Evolutionary conservation across 805 yeast genomes (phyloP).

Genomic region (Tetrapisispora namnaoensis): DNA sequence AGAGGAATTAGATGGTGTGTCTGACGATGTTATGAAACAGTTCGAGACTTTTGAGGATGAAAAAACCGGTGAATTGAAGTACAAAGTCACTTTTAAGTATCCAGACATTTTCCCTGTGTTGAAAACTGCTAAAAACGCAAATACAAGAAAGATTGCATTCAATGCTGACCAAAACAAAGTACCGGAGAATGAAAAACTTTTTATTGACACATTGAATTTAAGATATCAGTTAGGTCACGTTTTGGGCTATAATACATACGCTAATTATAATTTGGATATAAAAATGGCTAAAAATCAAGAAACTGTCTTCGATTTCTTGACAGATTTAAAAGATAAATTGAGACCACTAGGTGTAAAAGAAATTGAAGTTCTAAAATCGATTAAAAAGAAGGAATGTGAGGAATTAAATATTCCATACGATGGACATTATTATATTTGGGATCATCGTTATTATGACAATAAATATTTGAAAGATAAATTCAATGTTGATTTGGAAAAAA

Average conservation of each 20-base stretch:
- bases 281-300: conserved; percentile 69
- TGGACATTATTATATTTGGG: conserved; percentile 56
- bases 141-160: conserved; percentile 58
- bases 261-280: conserved; percentile 63
- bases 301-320: conserved; percentile 50
- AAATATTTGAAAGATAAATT: conserved; percentile 56
- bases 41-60: conserved; percentile 37
- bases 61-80: conserved; percentile 34
- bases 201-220: conserved; percentile 48
- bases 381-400: conserved; percentile 46
- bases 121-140: conserved; percentile 54
- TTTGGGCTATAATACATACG: conserved; percentile 59
- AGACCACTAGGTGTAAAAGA: conserved; percentile 52
- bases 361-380: conserved; percentile 34
- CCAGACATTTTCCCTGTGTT: conserved; percentile 74
- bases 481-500: conserved; percentile 60
- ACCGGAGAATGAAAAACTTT: conserved; percentile 51
- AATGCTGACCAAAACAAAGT: conserved; percentile 60
- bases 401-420: conserved; percentile 36
- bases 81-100: conserved; percentile 68
- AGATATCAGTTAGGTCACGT: conserved; percentile 53
- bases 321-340: conserved; percentile 50
- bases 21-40: conserved; percentile 49
- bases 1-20: conserved; percentile 67
- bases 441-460: conserved; percentile 56